phyloP scores from a whole-genome alignment of 805 yeast genomes.

The Wickerhamiella galacta region DNA sequence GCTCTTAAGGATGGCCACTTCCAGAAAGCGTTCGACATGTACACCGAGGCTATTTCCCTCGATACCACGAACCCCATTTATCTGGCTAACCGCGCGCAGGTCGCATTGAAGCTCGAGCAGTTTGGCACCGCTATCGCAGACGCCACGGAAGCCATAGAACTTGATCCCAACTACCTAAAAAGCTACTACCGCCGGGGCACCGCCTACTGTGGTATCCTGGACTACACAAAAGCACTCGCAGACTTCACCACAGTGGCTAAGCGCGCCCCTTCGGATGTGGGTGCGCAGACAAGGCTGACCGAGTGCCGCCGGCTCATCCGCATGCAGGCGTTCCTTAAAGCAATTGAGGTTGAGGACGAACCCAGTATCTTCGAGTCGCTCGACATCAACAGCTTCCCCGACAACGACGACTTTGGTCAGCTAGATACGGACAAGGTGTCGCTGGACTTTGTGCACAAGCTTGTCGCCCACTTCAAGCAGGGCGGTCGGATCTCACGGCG shows the following conservation, averaged over 20 bases:
- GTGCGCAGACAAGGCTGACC: slow-evolving; percentile 43
- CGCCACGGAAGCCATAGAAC: slow-evolving; percentile 49
- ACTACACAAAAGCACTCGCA: slow-evolving; percentile 53
- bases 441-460: slow-evolving; percentile 39
- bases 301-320: slow-evolving; percentile 53
- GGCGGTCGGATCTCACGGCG: slow-evolving; percentile 66
- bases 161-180: slow-evolving; percentile 54
- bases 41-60: slow-evolving; percentile 54
- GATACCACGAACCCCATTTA: slow-evolving; percentile 48
- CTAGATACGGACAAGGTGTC: slow-evolving; percentile 28
- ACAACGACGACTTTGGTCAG: slow-evolving; percentile 39
- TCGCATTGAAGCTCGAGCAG: slow-evolving; percentile 68
- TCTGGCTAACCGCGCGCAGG: slow-evolving; percentile 76
- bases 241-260: slow-evolving; percentile 51
- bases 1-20: slow-evolving; percentile 43
- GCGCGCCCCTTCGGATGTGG: slow-evolving; percentile 48
- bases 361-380: slow-evolving; percentile 29
- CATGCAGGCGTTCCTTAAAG: slow-evolving; percentile 65
- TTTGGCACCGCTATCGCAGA: slow-evolving; percentile 77
- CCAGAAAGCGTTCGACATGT: slow-evolving; percentile 45
- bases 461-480: slow-evolving; percentile 54
- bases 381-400: slow-evolving; percentile 25
- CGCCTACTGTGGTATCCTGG: slow-evolving; percentile 56
- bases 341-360: slow-evolving; percentile 61
- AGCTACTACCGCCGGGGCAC: slow-evolving; percentile 80